phyloP scores from a whole-genome alignment of 2,329 filamentous ascomycete genomes.

The Fusarium albosuccineum region DNA sequence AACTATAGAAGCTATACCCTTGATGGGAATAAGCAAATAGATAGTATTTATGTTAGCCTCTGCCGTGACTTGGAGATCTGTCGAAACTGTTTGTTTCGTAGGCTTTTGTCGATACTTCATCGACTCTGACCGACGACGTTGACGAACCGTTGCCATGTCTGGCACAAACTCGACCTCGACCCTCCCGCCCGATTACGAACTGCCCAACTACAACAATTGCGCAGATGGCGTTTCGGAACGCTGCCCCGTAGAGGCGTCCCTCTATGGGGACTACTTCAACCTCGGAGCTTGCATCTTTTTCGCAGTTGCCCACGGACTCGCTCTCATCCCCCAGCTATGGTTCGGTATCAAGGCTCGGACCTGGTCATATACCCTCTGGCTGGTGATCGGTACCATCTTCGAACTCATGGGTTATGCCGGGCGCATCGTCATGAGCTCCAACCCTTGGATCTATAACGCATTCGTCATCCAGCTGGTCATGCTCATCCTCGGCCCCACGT shows the following conservation, averaged over 20 bases:
- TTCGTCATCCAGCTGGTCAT: slow-evolving; percentile 59
- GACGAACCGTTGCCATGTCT: not conserved
- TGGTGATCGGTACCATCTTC: slow-evolving; percentile 54
- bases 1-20: too few relatives aligned
- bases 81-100: too few relatives aligned
- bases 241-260: slow-evolving; percentile 41
- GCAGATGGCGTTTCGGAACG: slow-evolving; percentile 21
- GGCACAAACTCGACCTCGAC: slow-evolving; percentile 13
- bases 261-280: slow-evolving; percentile 45
- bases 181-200: slow-evolving; percentile 14
- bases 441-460: slow-evolving; percentile 56
- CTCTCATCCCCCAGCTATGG: slow-evolving; percentile 50
- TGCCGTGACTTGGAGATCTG: too few relatives aligned
- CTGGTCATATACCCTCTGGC: slow-evolving; percentile 55
- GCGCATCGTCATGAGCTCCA: slow-evolving; percentile 54
- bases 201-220: slow-evolving; percentile 30
- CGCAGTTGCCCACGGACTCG: slow-evolving; percentile 51
- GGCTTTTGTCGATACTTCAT: not conserved
- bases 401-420: slow-evolving; percentile 59
- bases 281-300: slow-evolving; percentile 49
- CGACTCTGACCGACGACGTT: not conserved
- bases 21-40: too few relatives aligned
- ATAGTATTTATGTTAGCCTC: too few relatives aligned
- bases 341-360: slow-evolving; percentile 52
- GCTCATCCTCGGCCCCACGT: slow-evolving; percentile 57